Evolutionary conservation across 345 rosid species (phyloP), one percentile per base, ranked within the genome.

Genomic region (Brassica juncea): DNA sequence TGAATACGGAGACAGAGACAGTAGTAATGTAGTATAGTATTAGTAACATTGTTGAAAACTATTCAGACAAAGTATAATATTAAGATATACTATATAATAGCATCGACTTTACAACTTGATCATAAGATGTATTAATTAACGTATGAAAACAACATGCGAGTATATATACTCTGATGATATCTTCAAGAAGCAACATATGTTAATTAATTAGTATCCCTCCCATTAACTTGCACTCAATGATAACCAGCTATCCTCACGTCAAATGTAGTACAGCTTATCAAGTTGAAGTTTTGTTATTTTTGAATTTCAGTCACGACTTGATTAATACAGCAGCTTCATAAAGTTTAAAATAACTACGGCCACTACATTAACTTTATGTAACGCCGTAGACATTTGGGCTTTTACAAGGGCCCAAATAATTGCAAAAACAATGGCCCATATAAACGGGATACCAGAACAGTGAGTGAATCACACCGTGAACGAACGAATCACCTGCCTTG

Each of bases 351-450:
- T 11, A 44, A 44, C 55, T 4, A 12, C 2, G 54, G 54, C 55
- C 55, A 47, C 55, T 47, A 3, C 57, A 49, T n/a, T 2, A 49
- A 0, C 57, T 49, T n/a, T n/a, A 4, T 5, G 5, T 0, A 49
- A 49, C 57, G 5, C 2, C 57, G 8, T 16, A 49, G 57, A 19
- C 15, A 49, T 0, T 0, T 77, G 81, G 81, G 76, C 76, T 71
- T 77, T 49, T 63, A 10, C 9, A 76, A 49, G 8, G 57, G 70
- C 19, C 75, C 58, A 77, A 32, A 15, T 0, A 68, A 58, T 58
- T 42, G 15, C 2, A 73, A 69, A 8, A 49, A 16, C 0, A n/a
- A 66, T 7, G 78, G 78, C 78, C 82, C 82, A 79, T 66, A 12
- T 0, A 19, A 69, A 35, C 3, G n/a, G 47, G 16, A 3, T 9